Evolutionary conservation across 73 alveolate genomes (phyloP), one percentile per base, ranked within the genome.

Genomic region (Paramecium caudatum): DNA sequence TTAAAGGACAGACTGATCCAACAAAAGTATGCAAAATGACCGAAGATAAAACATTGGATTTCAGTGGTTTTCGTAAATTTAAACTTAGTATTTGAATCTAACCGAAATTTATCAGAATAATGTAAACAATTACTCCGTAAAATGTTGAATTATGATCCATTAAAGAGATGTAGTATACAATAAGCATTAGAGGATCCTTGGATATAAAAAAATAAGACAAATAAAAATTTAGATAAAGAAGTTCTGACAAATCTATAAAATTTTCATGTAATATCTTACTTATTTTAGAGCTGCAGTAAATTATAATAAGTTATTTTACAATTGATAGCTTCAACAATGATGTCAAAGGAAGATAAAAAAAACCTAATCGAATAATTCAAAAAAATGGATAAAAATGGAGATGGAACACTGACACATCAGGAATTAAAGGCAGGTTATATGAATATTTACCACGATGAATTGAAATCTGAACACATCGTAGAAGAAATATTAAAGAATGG

Each of bases 1-100:
- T 96, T 92, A 93, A 93, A 91, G 19, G 95, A 94, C 84, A 91
- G 90, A 30, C 98, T 92, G 78, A 96, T 96, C 78, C 70, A 74
- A 63, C 34, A 70, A 88, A 91, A 92, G 41, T 94, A 85, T 34
- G 69, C 34, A 39, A 74, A 10, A 50, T 96, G 96, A 15, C 48
- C 63, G 47, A 63, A 36, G 97, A 94, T 15, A 93, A 93, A 82
- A 92, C 68, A 19, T 48, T 93, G 25, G 91, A n/a, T n/a, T n/a
- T 93, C 30, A 68, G 68, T n/a, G 46, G 39, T 21, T 37, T 93
- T 65, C 87, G 91, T 9, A 74, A 82, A 3, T 36, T 47, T 15
- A 91, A 93, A 5, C 94, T 91, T 16, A 74, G 65, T 16, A 5
- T 33, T n/a, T n/a, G n/a, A n/a, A n/a, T n/a, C n/a, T n/a, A n/a